A percentile compares a stretch with the other conserved stretches of the same genome.
Conservation (phyloP, 208 protist genomes). For the Zelonia costaricensis region DNA sequence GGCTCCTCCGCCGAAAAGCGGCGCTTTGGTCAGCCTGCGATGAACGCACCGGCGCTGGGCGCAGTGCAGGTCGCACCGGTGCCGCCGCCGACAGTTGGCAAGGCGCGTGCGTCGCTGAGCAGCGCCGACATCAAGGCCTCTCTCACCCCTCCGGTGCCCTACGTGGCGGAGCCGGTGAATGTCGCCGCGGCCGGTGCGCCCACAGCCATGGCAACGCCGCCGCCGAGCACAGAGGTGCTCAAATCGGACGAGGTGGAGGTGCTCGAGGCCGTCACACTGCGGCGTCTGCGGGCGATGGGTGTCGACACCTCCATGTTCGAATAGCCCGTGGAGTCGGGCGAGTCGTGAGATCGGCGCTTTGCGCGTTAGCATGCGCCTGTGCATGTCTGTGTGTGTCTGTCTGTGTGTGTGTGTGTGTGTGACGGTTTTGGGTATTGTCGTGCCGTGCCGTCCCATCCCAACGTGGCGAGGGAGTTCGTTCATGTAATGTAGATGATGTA, state of each 20-base stretch:
- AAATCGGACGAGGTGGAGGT: constrained; percentile 72
- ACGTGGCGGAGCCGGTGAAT: constrained; percentile 3
- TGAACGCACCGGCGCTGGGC: no score
- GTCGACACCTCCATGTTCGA: constrained; percentile 53
- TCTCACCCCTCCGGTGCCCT: constrained; percentile 16
- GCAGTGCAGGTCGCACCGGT: constrained; percentile 1
- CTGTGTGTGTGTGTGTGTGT: neutral
- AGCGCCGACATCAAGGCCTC: constrained; percentile 15
- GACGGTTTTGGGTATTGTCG: neutral
- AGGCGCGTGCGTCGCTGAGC: constrained; percentile 3
- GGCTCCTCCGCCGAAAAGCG: neutral
- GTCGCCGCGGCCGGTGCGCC: neutral
- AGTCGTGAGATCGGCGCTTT: neutral
- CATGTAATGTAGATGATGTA: no score
- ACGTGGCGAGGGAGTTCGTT: no score
- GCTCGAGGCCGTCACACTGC: constrained; percentile 66
- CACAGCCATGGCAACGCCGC: constrained; percentile 6
- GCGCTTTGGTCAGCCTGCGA: no score
- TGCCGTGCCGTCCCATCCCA: no score
- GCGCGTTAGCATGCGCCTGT: neutral
- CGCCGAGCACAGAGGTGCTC: constrained; percentile 35
- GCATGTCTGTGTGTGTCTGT: neutral
- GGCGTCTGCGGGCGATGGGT: constrained; percentile 55
- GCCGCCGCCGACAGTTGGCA: neutral
- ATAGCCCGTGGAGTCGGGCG: neutral